Conservation (phyloP, 305 asterid species). For the Coffea humblotiana region DNA sequence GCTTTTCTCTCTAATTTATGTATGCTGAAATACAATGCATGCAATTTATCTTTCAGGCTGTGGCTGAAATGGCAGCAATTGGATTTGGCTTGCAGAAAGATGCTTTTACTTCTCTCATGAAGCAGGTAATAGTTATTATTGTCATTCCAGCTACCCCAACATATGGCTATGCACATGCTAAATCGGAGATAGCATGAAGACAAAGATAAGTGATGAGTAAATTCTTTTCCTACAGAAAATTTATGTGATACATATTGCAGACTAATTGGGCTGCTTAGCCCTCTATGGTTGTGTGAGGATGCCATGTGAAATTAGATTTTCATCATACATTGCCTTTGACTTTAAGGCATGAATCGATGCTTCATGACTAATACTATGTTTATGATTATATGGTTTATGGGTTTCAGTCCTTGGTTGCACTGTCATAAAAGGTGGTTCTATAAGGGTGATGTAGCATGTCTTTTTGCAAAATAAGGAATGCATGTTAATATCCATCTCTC, state of each 20-base stretch:
- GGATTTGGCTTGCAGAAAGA: slow-evolving; percentile 94
- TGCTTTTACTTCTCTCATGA: slow-evolving; percentile 95
- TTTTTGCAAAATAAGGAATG: neutral
- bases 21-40: slow-evolving; percentile 11
- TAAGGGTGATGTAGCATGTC: neutral
- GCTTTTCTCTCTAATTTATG: slow-evolving; percentile 14
- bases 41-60: slow-evolving; percentile 51
- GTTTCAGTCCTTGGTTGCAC: neutral
- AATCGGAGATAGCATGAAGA: neutral
- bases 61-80: slow-evolving; percentile 97
- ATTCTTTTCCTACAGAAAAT: neutral
- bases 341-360: neutral
- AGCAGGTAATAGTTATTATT: slow-evolving; percentile 56
- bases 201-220: neutral
- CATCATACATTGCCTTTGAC: neutral
- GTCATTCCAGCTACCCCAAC: neutral
- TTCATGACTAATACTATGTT: neutral
- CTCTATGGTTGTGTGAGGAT: neutral
- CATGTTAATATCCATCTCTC: neutral
- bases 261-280: neutral
- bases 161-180: neutral
- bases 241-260: neutral
- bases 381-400: neutral
- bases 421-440: neutral
- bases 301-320: neutral